Evolutionary conservation across 2,329 filamentous ascomycete genomes (phyloP), one percentile per base, ranked within the genome.

Genomic region (Helicocarpus griseus): DNA sequence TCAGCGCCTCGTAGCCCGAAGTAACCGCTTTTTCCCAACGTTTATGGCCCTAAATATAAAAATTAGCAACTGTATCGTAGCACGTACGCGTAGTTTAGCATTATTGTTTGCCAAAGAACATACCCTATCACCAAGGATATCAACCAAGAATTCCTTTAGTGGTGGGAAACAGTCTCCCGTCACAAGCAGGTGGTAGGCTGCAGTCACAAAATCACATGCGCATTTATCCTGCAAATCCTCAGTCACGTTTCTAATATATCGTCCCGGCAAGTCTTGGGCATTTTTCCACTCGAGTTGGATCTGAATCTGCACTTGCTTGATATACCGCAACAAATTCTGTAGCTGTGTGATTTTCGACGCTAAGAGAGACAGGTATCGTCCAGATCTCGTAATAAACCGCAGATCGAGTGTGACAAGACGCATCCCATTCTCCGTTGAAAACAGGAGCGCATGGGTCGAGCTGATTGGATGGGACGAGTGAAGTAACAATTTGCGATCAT

Each of bases 1-100:
- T 81, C 8, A 97, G 77, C 50, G 82, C 85, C 54, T 87, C 83
- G 19, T 96, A 83, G 1, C 89, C 88, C 3, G 82, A 81, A 1
- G 80, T 77, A 2, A 94, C 86, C 5, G 87, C 85, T 62, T 91
- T 94, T 56, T 97, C 90, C 93, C 93, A 98, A 46, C 93, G 78
- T 69, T 95, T 96, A 61, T 95, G 87, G 0, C 89, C 89, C 85
- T 93, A 48, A 19, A 19, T 14, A 28, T 54, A 53, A 38, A 54
- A 38, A 54, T 48, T 24, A 47, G 19, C 31, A 40, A 5, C 38
- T 31, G 6, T 21, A 9, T n/a, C 7, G 6, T n/a, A 8, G n/a
- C n/a, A n/a, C n/a, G n/a, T n/a, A n/a, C n/a, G n/a, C 21, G 47
- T 31, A 48, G 2, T 19, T 2, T 14, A 22, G 21, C 19, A 44